A percentile compares a stretch with the other conserved stretches of the same genome.
These are phyloP conservation scores for Cryptococcus wingfieldii DNA, from an alignment of 1,284 basidiomycete species.

Conservation along the genomic window DNA sequence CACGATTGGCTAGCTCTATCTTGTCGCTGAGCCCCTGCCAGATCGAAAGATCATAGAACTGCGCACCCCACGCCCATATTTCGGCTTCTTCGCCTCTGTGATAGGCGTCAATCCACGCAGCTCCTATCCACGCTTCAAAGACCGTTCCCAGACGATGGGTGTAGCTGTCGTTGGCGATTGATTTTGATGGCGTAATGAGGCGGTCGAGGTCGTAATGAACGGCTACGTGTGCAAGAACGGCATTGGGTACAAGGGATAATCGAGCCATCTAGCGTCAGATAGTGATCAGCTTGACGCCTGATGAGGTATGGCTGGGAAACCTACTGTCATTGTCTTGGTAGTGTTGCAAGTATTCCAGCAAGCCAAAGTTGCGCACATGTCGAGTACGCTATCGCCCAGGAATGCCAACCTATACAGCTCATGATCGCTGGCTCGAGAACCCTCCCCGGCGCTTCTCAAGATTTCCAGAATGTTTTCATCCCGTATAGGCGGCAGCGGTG, in stretches of 20 bases:
- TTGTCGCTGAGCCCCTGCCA: slow-evolving; percentile 55
- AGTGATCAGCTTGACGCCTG: not conserved
- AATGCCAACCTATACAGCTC: slow-evolving; percentile 3
- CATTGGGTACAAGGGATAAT: not conserved
- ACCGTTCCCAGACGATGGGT: not conserved
- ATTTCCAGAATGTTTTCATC: not conserved
- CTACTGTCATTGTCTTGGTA: not conserved
- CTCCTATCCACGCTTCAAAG: slow-evolving; percentile 5
- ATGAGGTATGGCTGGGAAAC: not conserved
- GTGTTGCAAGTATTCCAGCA: slow-evolving; percentile 2
- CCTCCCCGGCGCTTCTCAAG: not conserved
- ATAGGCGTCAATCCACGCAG: slow-evolving; percentile 8
- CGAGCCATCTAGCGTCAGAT: not conserved
- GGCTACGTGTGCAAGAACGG: not conserved
- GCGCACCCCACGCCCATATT: slow-evolving; percentile 59
- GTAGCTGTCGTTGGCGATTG: not conserved
- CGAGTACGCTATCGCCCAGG: slow-evolving; percentile 4
- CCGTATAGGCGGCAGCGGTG: not conserved
- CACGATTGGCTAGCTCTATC: no score
- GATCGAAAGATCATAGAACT: slow-evolving; percentile 94
- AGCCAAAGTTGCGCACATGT: not conserved
- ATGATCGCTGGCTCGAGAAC: not conserved
- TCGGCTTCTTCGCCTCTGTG: slow-evolving; percentile 18
- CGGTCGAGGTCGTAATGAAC: slow-evolving; percentile 1
- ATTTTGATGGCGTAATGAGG: not conserved